Conservation (phyloP, 2,329 filamentous ascomycete species). For the Sporothrix brasiliensis region DNA sequence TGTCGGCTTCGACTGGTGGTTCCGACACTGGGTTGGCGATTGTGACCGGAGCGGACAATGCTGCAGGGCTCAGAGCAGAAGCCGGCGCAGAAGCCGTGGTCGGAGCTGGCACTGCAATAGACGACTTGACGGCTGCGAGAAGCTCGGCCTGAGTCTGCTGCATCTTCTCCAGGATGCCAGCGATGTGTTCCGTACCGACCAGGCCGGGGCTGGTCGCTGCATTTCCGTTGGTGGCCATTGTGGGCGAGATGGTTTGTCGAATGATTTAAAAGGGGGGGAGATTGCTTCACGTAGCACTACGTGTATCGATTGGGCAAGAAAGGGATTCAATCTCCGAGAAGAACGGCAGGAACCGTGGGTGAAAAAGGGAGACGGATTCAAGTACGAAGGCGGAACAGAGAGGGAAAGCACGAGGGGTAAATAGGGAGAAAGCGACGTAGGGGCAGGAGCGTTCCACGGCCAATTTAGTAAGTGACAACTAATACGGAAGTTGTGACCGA, state of each 20-base stretch:
- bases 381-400: slow-evolving; percentile 13
- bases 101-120: not conserved
- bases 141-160: slow-evolving; percentile 49
- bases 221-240: slow-evolving; percentile 36
- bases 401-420: slow-evolving; percentile 28
- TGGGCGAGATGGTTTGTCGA: not conserved
- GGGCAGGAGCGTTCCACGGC: slow-evolving; percentile 25
- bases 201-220: slow-evolving; percentile 20
- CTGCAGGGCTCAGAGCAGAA: slow-evolving; percentile 24
- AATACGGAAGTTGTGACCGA: slow-evolving; percentile 15
- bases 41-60: slow-evolving; percentile 6
- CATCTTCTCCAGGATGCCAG: slow-evolving; percentile 44
- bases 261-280: not conserved
- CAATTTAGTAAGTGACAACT: slow-evolving; percentile 19
- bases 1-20: slow-evolving; percentile 33
- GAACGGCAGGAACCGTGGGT: not conserved
- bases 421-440: not conserved
- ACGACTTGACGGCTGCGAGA: slow-evolving; percentile 46
- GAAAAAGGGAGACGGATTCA: not conserved
- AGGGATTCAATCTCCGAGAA: not conserved
- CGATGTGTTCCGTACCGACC: slow-evolving; percentile 43
- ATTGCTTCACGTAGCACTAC: not conserved
- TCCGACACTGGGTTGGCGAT: slow-evolving; percentile 33
- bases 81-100: slow-evolving; percentile 11
- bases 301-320: slow-evolving; percentile 4